Conservation (phyloP, 371 early-diverging fungal species). For the Dinochytrium kinnereticum region DNA sequence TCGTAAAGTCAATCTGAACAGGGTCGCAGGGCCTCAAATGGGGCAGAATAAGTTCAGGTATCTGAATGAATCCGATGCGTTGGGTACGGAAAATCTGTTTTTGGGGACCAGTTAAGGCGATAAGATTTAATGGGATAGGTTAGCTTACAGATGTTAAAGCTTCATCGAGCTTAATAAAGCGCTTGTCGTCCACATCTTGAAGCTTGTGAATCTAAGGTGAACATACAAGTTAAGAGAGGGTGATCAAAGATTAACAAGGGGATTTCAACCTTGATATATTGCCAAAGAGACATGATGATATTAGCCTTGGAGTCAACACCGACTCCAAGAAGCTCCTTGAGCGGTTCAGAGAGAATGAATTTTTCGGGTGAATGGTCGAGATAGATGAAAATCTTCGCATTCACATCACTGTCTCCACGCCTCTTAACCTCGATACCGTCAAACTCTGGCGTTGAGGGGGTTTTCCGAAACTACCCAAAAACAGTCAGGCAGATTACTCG, state of each 20-base stretch:
- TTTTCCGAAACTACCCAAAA: conserved; percentile 65
- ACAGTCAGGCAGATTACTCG: neutral
- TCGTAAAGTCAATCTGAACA: conserved; percentile 86
- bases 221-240: too few species aligned
- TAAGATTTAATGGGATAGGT: neutral
- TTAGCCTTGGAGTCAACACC: conserved; percentile 74
- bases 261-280: conserved; percentile 91
- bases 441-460: conserved; percentile 58
- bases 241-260: too few species aligned
- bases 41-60: conserved; percentile 80
- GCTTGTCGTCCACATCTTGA: conserved; percentile 82
- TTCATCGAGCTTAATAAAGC: conserved; percentile 61
- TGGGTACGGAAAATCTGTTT: conserved; percentile 74
- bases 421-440: conserved; percentile 94
- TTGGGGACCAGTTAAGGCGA: conserved; percentile 1
- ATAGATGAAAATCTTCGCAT: conserved; percentile 75
- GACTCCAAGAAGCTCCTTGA: conserved; percentile 76
- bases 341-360: conserved; percentile 74
- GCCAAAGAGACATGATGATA: conserved; percentile 90
- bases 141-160: conserved; percentile 59
- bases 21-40: conserved; percentile 88
- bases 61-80: conserved; percentile 75
- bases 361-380: conserved; percentile 79
- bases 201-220: conserved; percentile 67
- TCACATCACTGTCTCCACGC: conserved; percentile 82